Base-by-base conservation (phyloP, 352 stramenopile species). In the Phytophthora foliorum region DNA sequence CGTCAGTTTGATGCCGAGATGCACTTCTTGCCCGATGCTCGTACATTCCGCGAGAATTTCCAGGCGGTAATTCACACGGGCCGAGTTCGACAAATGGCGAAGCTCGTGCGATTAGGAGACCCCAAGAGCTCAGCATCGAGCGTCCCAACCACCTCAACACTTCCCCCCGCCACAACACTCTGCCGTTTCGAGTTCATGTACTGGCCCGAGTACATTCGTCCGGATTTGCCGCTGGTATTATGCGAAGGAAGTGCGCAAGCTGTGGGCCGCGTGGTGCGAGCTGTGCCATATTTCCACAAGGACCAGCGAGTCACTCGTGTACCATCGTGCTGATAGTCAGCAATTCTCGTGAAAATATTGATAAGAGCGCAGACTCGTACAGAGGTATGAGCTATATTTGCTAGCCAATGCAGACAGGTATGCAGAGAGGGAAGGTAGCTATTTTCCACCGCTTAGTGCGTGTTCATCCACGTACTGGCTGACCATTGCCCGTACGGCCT, bases 141-240 rank as follows among this genome's bases (percentile, higher is more conserved):
- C 19, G 38, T 62, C 6, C 25, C 55, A 21, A 72, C 62, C 3
- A 39, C 68, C 1, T 52, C 34, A 45, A 63, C n/a, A 34, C 54
- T 67, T 51, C 45, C 62, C 38, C 51, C 81, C 60, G 32, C 74
- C 50, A 72, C 70, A 21, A 86, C 75, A 45, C 80, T 91, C 41
- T 93, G 87, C 44, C 85, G 88, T 25, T 94, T 95, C 32, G 83
- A 94, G 58, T 95, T 95, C 69, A 90, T 95, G 78, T 92, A 95
- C 77, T 93, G 84, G 78, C 84, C 88, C 0, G 88, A 95, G 74
- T 93, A 93, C 63, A 82, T 95, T 59, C 88, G 84, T 27, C 86
- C 86, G 0, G 82, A 95, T 46, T 57, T 92, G 41, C 88, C 88
- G 51, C 67, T 95, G n/a, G 84, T 95, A 5, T 61, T 95, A 21